Percentiles rank a stretch among this genome's conserved stretches.
phyloP scores from a whole-genome alignment of 148 eudicot genomes.

The Silene latifolia region DNA sequence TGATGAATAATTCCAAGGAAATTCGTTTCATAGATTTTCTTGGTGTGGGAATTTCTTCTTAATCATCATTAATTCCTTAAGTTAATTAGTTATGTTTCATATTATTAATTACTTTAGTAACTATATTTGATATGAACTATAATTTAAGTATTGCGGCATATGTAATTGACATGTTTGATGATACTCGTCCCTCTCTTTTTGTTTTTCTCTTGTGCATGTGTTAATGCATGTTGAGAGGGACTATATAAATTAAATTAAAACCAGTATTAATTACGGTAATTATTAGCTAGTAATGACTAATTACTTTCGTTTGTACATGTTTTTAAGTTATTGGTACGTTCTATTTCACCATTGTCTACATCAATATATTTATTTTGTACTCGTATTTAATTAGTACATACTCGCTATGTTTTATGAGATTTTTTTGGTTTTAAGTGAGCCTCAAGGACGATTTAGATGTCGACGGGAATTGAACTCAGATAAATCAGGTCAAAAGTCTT shows the following conservation, averaged over 20 bases:
- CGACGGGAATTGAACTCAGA: too few relatives aligned
- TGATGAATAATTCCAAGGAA: constrained; percentile 25
- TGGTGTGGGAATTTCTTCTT: constrained; percentile 72
- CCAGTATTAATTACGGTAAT: constrained; percentile 5
- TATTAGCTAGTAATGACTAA: constrained; percentile 13
- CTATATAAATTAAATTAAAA: constrained; percentile 7
- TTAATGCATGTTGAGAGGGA: constrained; percentile 26
- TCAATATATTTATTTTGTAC: background rate
- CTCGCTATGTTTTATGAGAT: too few relatives aligned
- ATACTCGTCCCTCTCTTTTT: constrained; percentile 19
- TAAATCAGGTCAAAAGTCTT: too few relatives aligned
- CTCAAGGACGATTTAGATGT: too few relatives aligned
- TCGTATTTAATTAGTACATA: background rate
- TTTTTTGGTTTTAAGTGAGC: too few relatives aligned
- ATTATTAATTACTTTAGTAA: constrained; percentile 12
- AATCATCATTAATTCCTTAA: constrained; percentile 10
- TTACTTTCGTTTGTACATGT: constrained; percentile 1
- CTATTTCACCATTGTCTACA: background rate
- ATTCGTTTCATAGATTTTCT: constrained; percentile 80
- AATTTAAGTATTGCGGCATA: background rate
- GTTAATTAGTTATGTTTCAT: background rate
- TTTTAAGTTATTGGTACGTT: background rate
- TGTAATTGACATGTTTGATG: background rate
- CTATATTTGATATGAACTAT: background rate
- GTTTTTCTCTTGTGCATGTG: constrained; percentile 21